These are phyloP conservation scores for Borealophlyctis nickersoniae DNA, from an alignment of 192 early-diverging fungal genomes.

Conservation along the genomic window DNA sequence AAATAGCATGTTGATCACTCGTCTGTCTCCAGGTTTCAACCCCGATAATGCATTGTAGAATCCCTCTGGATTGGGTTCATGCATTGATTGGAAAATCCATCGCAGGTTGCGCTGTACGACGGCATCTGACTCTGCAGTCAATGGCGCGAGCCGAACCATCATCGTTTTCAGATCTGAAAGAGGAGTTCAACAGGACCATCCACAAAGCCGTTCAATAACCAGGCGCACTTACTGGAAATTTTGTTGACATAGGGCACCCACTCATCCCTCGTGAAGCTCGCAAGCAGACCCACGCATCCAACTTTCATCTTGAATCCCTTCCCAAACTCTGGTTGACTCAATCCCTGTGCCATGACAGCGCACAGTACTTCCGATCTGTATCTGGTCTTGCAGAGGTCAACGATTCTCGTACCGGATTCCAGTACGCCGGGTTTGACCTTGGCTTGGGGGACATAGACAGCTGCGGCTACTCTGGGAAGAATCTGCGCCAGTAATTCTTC, in stretches of 20 bases:
- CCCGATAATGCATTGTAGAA: neutral
- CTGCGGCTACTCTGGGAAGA: slow-evolving; percentile 18
- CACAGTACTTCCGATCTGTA: slow-evolving; percentile 15
- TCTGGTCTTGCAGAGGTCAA: neutral
- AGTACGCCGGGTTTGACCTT: slow-evolving; percentile 10
- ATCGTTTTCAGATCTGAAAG: neutral
- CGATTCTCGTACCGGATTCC: slow-evolving; percentile 1
- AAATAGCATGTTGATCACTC: neutral
- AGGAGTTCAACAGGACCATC: neutral
- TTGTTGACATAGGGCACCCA: slow-evolving; percentile 12
- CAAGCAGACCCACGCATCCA: slow-evolving; percentile 19
- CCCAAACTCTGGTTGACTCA: slow-evolving; percentile 23
- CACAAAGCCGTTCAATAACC: neutral
- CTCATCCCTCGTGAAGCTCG: slow-evolving; percentile 23
- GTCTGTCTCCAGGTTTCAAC: neutral
- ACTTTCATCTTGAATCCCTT: slow-evolving; percentile 17
- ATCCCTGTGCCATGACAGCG: slow-evolving; percentile 13
- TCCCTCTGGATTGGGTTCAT: neutral
- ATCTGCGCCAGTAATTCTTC: slow-evolving; percentile 16
- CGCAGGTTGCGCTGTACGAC: neutral
- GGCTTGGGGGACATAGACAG: slow-evolving; percentile 15
- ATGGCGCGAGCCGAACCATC: slow-evolving; percentile 1
- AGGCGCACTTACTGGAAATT: neutral
- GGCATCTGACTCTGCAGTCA: neutral
- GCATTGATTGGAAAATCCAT: neutral